Conservation (phyloP, 2,329 filamentous ascomycete species). For the Boeremia lycopersici region DNA sequence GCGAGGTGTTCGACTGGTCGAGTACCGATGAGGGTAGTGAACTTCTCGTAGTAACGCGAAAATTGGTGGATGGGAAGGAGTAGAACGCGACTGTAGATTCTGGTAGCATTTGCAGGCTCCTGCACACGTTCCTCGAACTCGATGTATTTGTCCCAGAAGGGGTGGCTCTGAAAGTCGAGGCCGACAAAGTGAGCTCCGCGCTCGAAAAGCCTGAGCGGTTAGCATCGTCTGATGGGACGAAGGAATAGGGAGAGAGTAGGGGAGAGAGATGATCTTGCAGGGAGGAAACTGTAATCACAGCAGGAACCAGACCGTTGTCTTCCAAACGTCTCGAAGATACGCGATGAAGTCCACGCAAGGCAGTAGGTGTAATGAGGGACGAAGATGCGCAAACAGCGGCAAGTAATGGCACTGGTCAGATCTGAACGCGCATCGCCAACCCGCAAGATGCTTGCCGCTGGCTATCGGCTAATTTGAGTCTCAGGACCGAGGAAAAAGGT, state of each 20-base stretch:
- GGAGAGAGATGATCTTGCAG: constrained; percentile 26
- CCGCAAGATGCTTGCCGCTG: constrained; percentile 23
- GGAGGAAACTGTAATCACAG: constrained; percentile 16
- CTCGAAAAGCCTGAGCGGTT: constrained; percentile 77
- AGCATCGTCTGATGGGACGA: constrained; percentile 14
- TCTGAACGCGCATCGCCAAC: constrained; percentile 23
- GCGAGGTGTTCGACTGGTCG: constrained; percentile 77
- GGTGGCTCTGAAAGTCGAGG: constrained; percentile 90
- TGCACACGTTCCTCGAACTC: constrained; percentile 88
- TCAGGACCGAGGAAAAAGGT: constrained; percentile 34
- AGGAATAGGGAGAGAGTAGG: constrained; percentile 6
- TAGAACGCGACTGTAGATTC: constrained; percentile 80
- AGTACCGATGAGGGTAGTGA: constrained; percentile 73
- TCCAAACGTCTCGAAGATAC: constrained; percentile 16
- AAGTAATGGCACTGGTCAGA: constrained; percentile 28
- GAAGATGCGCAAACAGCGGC: constrained; percentile 46
- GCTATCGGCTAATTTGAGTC: constrained; percentile 38
- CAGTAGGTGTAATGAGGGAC: constrained; percentile 32
- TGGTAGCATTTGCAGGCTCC: constrained; percentile 69
- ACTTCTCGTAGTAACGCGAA: constrained; percentile 90
- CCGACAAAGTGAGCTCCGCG: constrained; percentile 84
- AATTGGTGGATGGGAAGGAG: constrained; percentile 96
- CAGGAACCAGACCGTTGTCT: constrained; percentile 21
- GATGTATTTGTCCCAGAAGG: constrained; percentile 99
- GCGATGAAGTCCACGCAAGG: constrained; percentile 20